A percentile compares a stretch with the other conserved stretches of the same genome.
Conservation (phyloP, 768 basidiomycete species). For the Holtermanniella nyarrowii region DNA sequence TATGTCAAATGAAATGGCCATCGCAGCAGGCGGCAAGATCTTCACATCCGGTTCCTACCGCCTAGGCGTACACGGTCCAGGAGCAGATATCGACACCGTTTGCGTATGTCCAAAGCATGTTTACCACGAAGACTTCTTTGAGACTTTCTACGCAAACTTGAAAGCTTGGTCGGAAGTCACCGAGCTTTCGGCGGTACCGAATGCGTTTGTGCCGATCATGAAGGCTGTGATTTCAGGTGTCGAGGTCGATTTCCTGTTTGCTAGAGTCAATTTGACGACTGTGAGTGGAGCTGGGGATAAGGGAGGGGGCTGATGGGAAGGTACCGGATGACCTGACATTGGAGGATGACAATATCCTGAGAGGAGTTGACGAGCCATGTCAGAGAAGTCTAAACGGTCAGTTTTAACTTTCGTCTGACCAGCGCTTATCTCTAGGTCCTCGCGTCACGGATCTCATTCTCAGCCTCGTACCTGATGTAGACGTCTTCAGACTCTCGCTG, state of each 20-base stretch:
- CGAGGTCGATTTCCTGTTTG: slow-evolving; percentile 88
- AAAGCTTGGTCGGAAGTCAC: slow-evolving; percentile 68
- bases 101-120: slow-evolving; percentile 96
- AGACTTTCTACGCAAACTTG: slow-evolving; percentile 79
- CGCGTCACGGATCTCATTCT: slow-evolving; percentile 93
- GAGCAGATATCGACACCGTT: slow-evolving; percentile 94
- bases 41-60: slow-evolving; percentile 97
- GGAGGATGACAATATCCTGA: slow-evolving; percentile 78
- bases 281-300: neutral
- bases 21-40: slow-evolving; percentile 90
- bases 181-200: slow-evolving; percentile 92
- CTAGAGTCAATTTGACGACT: slow-evolving; percentile 42
- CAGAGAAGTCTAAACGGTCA: slow-evolving; percentile 83
- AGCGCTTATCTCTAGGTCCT: slow-evolving; percentile 52
- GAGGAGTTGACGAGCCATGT: slow-evolving; percentile 87
- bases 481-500: slow-evolving; percentile 86
- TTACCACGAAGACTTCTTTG: slow-evolving; percentile 90
- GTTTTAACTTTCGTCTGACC: slow-evolving; percentile 30
- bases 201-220: slow-evolving; percentile 93
- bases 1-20: slow-evolving; percentile 76
- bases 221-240: slow-evolving; percentile 83
- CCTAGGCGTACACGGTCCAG: slow-evolving; percentile 91
- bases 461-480: slow-evolving; percentile 84
- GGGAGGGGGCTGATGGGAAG: slow-evolving; percentile 50
- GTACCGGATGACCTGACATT: slow-evolving; percentile 88